A percentile compares a stretch with the other conserved stretches of the same genome.
These are phyloP conservation scores for Rhododendron vialii DNA, from an alignment of 148 eudicot species.

Conservation along the genomic window DNA sequence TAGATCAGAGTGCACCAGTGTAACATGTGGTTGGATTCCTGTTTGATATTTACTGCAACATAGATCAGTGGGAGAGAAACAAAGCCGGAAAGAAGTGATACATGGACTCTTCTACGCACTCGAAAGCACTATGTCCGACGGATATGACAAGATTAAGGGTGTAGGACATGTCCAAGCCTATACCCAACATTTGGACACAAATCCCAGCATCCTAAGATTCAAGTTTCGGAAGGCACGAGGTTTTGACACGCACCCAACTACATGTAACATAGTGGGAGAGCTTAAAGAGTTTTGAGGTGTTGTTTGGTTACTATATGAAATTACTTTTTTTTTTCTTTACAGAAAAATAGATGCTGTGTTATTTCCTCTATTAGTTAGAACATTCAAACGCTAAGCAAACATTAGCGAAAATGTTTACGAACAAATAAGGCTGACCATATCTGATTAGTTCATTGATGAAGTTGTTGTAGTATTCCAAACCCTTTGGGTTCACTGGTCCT, in stretches of 20 bases:
- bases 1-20: constrained; percentile 46
- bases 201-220: not conserved
- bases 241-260: not conserved
- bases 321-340: not conserved
- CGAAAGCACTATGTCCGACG: not conserved
- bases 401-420: constrained; percentile 1
- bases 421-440: constrained; percentile 29
- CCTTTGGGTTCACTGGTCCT: constrained; percentile 49
- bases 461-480: constrained; percentile 48
- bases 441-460: constrained; percentile 49
- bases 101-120: not conserved
- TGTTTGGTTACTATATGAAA: not conserved
- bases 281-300: not conserved
- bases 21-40: constrained; percentile 78
- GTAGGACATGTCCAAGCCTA: not conserved
- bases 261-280: not conserved
- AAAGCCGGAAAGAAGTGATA: not conserved
- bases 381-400: constrained; percentile 6
- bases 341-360: not conserved
- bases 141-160: not conserved
- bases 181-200: not conserved
- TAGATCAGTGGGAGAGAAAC: not conserved
- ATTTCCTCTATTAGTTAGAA: not conserved
- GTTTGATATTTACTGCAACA: not conserved
- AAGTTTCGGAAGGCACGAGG: not conserved